phyloP scores from a whole-genome alignment of 148 eudicot species.

The Chenopodium quinoa region DNA sequence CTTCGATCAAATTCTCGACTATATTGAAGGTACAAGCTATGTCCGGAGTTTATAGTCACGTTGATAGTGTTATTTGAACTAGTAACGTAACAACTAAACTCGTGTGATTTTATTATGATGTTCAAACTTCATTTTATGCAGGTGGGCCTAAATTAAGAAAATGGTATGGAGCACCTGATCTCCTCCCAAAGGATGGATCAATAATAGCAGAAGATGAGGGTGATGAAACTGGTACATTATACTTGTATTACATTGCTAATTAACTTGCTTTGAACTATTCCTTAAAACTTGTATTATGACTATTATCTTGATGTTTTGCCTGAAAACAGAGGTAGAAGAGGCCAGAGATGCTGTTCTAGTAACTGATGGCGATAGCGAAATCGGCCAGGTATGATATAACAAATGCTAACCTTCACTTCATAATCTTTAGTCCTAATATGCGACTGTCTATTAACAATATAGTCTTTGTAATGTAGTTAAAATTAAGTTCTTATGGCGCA shows the following conservation, averaged over 20 bases:
- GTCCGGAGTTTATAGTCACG: not conserved
- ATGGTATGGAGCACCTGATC: slow-evolving; percentile 97
- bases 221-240: slow-evolving; percentile 31
- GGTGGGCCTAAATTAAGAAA: slow-evolving; percentile 96
- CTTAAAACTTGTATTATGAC: not conserved
- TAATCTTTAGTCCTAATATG: not conserved
- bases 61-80: not conserved
- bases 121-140: slow-evolving; percentile 22
- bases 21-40: slow-evolving; percentile 67
- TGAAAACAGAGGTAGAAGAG: slow-evolving; percentile 52
- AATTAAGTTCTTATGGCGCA: not conserved
- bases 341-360: slow-evolving; percentile 79
- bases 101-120: not conserved
- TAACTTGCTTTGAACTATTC: not conserved
- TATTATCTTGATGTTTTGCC: not conserved
- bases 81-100: too few relatives aligned
- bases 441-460: not conserved
- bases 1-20: slow-evolving; percentile 89
- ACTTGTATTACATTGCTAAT: not conserved
- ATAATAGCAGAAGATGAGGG: slow-evolving; percentile 40
- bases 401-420: too few relatives aligned
- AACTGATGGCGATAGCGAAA: slow-evolving; percentile 90
- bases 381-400: slow-evolving; percentile 73
- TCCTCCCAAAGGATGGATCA: slow-evolving; percentile 63
- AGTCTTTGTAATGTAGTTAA: not conserved